Conservation (phyloP, 192 early-diverging fungal genomes). For the Piromyces sp. region DNA sequence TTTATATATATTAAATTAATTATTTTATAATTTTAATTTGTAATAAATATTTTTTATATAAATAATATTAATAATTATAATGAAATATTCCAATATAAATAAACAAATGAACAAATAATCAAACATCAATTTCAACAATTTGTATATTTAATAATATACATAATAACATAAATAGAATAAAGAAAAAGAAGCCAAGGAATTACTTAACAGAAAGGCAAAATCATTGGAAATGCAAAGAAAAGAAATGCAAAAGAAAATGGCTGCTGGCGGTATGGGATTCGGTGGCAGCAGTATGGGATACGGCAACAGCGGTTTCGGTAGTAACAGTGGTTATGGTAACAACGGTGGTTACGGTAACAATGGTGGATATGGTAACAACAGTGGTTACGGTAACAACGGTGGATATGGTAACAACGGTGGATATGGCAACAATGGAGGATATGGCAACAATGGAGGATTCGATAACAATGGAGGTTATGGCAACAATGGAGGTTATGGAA, state of each 20-base stretch:
- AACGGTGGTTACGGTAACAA: conserved; percentile 12
- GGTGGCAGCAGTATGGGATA: not conserved
- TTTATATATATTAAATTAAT: too few species aligned
- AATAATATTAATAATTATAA: too few species aligned
- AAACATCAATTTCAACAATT: too few species aligned
- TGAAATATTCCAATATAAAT: too few species aligned
- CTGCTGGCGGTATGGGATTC: not conserved
- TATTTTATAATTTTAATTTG: too few species aligned
- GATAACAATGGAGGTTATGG: too few species aligned
- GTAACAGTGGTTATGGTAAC: conserved; percentile 11
- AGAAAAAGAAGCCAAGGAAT: conserved; percentile 93
- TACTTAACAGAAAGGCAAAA: conserved; percentile 79
- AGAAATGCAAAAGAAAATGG: conserved; percentile 28
- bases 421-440: conserved; percentile 14
- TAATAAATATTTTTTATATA: too few species aligned
- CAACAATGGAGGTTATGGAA: not conserved
- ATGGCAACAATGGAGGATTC: not conserved
- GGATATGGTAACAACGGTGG: conserved; percentile 18
- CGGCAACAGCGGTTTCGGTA: not conserved
- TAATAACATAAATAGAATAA: conserved; percentile 49
- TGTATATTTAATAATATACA: too few species aligned
- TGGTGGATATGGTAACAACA: conserved; percentile 26
- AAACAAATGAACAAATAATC: not conserved
- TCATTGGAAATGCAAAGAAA: conserved; percentile 77
- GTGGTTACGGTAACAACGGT: conserved; percentile 11